Base-by-base conservation (phyloP, 192 early-diverging fungal genomes). In the Coemansia sp. region DNA sequence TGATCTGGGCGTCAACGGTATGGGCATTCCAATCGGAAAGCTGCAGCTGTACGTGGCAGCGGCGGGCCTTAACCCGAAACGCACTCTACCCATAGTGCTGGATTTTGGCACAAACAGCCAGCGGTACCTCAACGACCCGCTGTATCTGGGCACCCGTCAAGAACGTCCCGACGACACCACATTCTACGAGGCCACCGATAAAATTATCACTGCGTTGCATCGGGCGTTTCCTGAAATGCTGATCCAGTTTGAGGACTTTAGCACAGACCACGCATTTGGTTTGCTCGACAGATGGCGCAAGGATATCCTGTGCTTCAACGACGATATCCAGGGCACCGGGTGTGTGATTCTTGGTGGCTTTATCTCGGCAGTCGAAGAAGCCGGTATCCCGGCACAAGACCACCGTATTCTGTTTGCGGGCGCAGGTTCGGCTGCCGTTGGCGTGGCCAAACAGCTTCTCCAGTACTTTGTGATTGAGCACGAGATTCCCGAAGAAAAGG, bases 161-260 rank as follows among this genome's bases (percentile, higher is more conserved):
- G 84, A 84, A 45, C 84, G 89, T 21, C 85, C 87, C 3, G 80
- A 82, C 4, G 87, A 86, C 45, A 85, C 87, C 45, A 67, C 74
- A 37, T 95, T 94, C 73, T 93, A 86, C 71, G 78, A 68, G 11
- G 91, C 89, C 56, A 82, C 94, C 41, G 92, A 97, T 61, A 85
- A 84, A 52, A 88, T 95, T 39, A 84, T 95, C 75, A 64, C 68
- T 49, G 83, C 89, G 15, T 64, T 98, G 3, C 85, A 84, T 47
- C 57, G 64, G 1, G 85, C 88, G 11, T 95, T 91, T 78, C 94
- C 94, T 7, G 73, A 86, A 18, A 65, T 95, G 66, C 79, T 98
- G 21, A 88, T 98, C 47, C 95, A 98, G 78, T 96, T 95, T 65
- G 95, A 98, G 75, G 95, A 98, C 71, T 98, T 94, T 67, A 92